Percentiles rank a stretch among this genome's conserved stretches.
Conservation (phyloP, 2,329 filamentous ascomycete species). For the Metarhizium album region DNA sequence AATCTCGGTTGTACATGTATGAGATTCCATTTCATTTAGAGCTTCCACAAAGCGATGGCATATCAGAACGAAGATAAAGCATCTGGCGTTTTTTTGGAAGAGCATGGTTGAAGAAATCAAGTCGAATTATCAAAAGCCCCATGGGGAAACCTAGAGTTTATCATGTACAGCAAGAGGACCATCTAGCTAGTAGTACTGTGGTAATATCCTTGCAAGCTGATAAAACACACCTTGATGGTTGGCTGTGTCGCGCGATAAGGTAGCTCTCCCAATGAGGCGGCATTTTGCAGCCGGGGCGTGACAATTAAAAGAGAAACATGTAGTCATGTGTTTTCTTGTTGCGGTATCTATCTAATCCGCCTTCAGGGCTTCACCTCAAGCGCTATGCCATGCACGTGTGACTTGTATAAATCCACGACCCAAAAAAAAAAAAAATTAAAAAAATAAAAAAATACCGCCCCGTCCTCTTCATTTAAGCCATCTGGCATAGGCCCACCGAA, state of each 20-base stretch:
- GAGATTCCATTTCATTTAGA: not conserved
- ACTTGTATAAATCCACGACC: not conserved
- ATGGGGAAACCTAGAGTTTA: constrained; percentile 1
- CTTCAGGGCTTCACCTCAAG: not conserved
- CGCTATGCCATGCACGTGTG: not conserved
- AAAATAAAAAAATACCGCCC: not conserved
- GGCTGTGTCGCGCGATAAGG: not conserved
- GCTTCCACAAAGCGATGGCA: not conserved
- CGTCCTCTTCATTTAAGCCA: constrained; percentile 42
- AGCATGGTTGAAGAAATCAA: not conserved
- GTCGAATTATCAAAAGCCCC: not conserved
- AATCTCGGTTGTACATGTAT: not conserved
- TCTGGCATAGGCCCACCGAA: constrained; percentile 81
- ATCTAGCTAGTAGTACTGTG: no score
- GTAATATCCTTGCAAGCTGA: not conserved
- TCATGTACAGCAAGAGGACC: no score
- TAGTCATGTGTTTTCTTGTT: not conserved
- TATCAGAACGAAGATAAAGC: not conserved
- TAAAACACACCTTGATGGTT: not conserved
- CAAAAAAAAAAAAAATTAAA: not conserved
- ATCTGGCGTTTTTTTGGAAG: not conserved
- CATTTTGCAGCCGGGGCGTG: not conserved
- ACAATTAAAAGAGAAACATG: not conserved
- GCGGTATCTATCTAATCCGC: not conserved
- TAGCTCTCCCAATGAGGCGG: not conserved